Evolutionary conservation across 257 asterid species (phyloP).

Genomic region (Handroanthus guayacan): DNA sequence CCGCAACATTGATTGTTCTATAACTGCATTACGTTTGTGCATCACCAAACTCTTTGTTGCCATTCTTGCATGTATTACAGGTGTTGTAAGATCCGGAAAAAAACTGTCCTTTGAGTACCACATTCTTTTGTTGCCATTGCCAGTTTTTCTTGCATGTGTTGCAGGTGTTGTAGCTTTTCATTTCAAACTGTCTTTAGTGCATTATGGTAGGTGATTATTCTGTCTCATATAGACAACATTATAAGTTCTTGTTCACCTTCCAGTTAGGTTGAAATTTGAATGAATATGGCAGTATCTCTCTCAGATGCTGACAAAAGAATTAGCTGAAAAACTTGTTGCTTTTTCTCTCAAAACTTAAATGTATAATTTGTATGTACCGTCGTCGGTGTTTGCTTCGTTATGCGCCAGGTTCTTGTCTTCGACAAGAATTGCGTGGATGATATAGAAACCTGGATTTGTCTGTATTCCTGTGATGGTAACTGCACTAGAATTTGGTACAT

Average conservation of each 20-base stretch:
- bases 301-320: conserved; percentile 20
- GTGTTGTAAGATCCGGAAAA: background rate
- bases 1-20: background rate
- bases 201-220: background rate
- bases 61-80: conserved; percentile 27
- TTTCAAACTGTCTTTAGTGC: background rate
- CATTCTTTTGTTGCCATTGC: background rate
- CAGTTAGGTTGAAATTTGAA: conserved; percentile 15
- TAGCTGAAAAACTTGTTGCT: background rate
- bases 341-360: background rate
- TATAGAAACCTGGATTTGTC: too few species aligned
- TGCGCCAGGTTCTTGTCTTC: too few species aligned
- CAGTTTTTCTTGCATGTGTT: conserved; percentile 8
- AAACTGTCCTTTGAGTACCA: background rate
- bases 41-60: background rate
- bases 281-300: conserved; percentile 15
- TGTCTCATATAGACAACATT: conserved; percentile 1
- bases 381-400: too few species aligned
- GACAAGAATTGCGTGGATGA: too few species aligned
- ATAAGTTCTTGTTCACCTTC: conserved; percentile 7
- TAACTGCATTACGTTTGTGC: background rate
- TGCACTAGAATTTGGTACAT: too few species aligned
- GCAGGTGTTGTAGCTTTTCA: conserved; percentile 25
- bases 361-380: too few species aligned
- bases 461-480: too few species aligned